Evolutionary conservation across 139 green algal species (phyloP).

Genomic region (Coccomyxa sp.): DNA sequence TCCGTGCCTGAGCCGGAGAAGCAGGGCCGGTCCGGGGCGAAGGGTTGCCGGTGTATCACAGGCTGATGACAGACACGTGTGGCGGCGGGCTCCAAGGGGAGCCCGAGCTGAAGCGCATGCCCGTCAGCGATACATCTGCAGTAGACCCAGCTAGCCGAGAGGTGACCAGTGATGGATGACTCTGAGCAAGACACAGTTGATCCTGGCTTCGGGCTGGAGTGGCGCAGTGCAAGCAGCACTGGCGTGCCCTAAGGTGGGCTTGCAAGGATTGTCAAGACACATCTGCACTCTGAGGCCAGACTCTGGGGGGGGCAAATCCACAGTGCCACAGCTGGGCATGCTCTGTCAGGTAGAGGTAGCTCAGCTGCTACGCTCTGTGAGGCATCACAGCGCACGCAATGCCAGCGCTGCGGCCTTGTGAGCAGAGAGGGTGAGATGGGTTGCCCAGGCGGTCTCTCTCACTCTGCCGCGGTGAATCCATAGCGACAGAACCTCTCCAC

Average conservation of each 20-base stretch:
- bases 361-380: too few species aligned
- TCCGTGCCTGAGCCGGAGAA: conserved; percentile 42
- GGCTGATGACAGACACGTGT: conserved; percentile 41
- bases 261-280: neutral
- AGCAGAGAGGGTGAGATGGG: too few species aligned
- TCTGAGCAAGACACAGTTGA: neutral
- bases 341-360: too few species aligned
- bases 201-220: neutral
- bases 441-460: too few species aligned
- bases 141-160: too few species aligned
- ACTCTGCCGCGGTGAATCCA: too few species aligned
- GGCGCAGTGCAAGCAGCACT: neutral
- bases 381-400: too few species aligned
- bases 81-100: conserved; percentile 18
- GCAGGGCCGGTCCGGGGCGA: conserved; percentile 26
- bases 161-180: too few species aligned
- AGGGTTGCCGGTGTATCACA: conserved; percentile 35
- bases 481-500: too few species aligned
- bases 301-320: neutral
- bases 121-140: conserved; percentile 37
- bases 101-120: conserved; percentile 56
- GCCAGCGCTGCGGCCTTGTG: too few species aligned
- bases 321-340: too few species aligned
- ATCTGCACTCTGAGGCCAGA: neutral
- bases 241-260: neutral